A percentile compares a stretch with the other conserved stretches of the same genome.
Evolutionary conservation across 2,329 filamentous ascomycete genomes (phyloP).

Genomic region (Cadophora malorum): DNA sequence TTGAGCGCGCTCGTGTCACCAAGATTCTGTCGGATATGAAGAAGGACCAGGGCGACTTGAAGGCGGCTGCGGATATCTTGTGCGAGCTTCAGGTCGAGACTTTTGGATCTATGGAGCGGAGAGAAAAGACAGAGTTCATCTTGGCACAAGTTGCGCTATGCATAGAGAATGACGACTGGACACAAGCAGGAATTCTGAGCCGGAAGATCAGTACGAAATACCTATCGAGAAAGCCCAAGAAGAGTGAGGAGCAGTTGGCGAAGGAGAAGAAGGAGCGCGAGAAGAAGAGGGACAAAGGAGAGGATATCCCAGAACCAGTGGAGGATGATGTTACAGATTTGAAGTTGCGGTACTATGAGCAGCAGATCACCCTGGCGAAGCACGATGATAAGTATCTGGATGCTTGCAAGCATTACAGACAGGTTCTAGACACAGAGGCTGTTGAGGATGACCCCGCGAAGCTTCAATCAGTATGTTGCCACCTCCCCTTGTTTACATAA

Average conservation of each 20-base stretch:
- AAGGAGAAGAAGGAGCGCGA: conserved; percentile 90
- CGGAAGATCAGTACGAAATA: conserved; percentile 98
- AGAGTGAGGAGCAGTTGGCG: conserved; percentile 85
- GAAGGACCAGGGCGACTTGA: conserved; percentile 91
- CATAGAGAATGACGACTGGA: conserved; percentile 96
- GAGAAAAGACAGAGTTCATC: conserved; percentile 99
- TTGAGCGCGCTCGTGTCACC: conserved; percentile 94
- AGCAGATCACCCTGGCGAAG: conserved; percentile 94
- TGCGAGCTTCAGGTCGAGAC: conserved; percentile 99
- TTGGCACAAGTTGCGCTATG: conserved; percentile 92
- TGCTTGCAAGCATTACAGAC: conserved; percentile 96
- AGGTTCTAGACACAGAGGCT: conserved; percentile 94
- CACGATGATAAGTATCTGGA: conserved; percentile 98
- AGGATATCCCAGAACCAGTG: conserved; percentile 78
- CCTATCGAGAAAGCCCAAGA: conserved; percentile 88
- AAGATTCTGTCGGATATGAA: conserved; percentile 97
- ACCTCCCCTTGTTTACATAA: background rate
- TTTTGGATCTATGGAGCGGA: conserved; percentile 95
- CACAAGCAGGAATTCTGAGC: conserved; percentile 89
- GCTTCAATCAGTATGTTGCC: conserved; percentile 75
- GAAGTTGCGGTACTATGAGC: conserved; percentile 95
- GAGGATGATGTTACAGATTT: conserved; percentile 94
- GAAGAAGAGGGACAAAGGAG: conserved; percentile 80
- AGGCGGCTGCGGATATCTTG: conserved; percentile 87
- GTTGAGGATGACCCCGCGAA: conserved; percentile 89